Percentiles rank a stretch among this genome's conserved stretches.
phyloP scores from a whole-genome alignment of 306 rosid genomes.

The Sicyos edulis region DNA sequence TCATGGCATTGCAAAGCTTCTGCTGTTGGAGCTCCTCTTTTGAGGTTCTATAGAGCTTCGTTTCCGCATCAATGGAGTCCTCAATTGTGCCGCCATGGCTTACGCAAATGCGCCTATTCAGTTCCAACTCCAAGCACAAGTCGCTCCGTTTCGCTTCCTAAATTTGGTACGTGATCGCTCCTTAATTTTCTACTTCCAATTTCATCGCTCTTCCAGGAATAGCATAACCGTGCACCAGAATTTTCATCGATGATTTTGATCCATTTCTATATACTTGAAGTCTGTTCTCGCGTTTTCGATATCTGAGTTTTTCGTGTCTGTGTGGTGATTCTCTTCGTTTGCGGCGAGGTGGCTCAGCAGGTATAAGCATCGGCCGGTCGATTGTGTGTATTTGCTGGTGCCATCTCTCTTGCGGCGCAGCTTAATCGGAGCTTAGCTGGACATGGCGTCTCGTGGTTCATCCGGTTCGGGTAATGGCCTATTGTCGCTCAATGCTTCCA shows the following conservation, averaged over 20 bases:
- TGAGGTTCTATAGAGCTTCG: neutral
- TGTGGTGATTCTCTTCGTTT: neutral
- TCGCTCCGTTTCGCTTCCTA: slow-evolving; percentile 15
- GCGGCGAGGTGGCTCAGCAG: slow-evolving; percentile 21
- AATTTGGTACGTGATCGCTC: slow-evolving; percentile 17
- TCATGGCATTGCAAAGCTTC: neutral
- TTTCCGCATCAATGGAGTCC: slow-evolving; percentile 3
- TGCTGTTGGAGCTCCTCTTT: neutral
- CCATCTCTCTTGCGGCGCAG: slow-evolving; percentile 30
- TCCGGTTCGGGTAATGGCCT: slow-evolving; percentile 45
- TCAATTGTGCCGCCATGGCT: neutral
- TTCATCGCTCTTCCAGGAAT: slow-evolving; percentile 17
- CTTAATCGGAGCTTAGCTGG: neutral
- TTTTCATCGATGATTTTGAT: neutral
- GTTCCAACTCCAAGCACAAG: neutral
- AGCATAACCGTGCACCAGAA: slow-evolving; percentile 6
- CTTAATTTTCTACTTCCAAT: slow-evolving; percentile 9
- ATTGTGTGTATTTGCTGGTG: slow-evolving; percentile 20
- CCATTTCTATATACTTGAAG: neutral
- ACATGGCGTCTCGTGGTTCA: slow-evolving; percentile 54
- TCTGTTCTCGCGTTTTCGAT: neutral
- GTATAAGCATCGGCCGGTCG: neutral
- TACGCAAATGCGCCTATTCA: neutral
- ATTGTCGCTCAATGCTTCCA: slow-evolving; percentile 23
- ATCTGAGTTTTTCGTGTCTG: neutral